Conservation (phyloP, 306 rosid species). For the Spatholobus suberectus region DNA sequence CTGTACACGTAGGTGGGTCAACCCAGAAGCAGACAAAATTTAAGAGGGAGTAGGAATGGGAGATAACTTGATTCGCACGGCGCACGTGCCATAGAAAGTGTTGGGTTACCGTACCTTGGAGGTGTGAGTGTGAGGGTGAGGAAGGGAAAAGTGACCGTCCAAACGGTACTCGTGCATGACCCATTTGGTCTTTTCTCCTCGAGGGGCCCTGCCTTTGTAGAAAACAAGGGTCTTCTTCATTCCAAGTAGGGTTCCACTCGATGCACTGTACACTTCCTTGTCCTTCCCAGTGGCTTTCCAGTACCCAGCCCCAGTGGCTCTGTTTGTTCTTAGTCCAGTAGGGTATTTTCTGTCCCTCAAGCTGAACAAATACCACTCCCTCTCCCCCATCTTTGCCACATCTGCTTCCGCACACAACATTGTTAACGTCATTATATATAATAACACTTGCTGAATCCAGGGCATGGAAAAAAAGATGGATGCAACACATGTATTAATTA, state of each 20-base stretch:
- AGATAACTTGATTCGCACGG: conserved; percentile 41
- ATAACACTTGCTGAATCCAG: not conserved
- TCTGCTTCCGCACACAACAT: conserved; percentile 42
- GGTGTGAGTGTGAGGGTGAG: conserved; percentile 44
- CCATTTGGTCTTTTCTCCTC: conserved; percentile 88
- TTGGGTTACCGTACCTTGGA: conserved; percentile 19
- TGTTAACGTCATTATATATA: not conserved
- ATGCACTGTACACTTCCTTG: conserved; percentile 57
- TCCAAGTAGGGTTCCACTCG: conserved; percentile 57
- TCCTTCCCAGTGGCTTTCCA: conserved; percentile 96
- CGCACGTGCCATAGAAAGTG: not conserved
- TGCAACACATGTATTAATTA: not conserved
- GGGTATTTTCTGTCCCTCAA: conserved; percentile 84
- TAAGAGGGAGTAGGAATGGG: not conserved
- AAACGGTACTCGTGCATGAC: conserved; percentile 95
- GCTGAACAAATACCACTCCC: conserved; percentile 85
- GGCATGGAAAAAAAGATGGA: not conserved
- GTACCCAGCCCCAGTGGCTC: conserved; percentile 82
- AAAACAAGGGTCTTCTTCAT: conserved; percentile 92
- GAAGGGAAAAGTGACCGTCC: conserved; percentile 61
- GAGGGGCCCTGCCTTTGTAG: conserved; percentile 88
- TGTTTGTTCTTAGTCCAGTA: conserved; percentile 75
- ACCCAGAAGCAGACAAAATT: conserved; percentile 35
- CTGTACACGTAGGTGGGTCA: conserved; percentile 7
- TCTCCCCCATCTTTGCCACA: conserved; percentile 80